Conservation (phyloP, 345 rosid species). For the Syzygium aromaticum region DNA sequence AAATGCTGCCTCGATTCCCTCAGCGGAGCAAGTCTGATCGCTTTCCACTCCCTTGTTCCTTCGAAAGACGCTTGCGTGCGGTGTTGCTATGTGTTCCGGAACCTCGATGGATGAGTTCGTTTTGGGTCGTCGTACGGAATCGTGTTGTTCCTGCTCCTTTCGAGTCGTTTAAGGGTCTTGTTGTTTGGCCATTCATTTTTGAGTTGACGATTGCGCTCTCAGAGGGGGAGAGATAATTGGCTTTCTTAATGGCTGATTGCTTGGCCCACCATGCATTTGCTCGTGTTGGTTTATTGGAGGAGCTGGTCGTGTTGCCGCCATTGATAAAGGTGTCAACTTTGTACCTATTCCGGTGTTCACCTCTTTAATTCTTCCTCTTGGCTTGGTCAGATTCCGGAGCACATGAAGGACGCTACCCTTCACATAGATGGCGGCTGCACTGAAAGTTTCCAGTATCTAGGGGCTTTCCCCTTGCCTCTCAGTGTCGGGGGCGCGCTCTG, state of each 20-base stretch:
- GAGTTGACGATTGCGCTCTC: neutral
- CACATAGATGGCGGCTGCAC: conserved; percentile 93
- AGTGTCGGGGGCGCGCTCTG: conserved; percentile 60
- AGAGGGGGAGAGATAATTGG: no score
- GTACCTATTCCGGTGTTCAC: neutral
- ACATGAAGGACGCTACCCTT: conserved; percentile 51
- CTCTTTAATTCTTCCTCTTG: neutral
- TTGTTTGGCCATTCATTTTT: neutral
- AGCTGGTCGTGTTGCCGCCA: neutral
- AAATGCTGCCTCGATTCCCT: conserved; percentile 77
- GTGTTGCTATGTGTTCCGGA: neutral
- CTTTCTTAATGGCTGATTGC: neutral
- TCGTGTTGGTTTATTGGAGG: neutral
- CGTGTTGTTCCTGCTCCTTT: neutral
- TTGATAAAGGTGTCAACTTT: neutral
- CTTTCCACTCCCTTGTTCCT: neutral
- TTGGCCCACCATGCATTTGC: neutral
- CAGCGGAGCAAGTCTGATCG: conserved; percentile 42
- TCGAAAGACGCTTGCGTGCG: neutral
- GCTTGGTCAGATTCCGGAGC: conserved; percentile 51
- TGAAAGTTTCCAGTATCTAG: conserved; percentile 80
- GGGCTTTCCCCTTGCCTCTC: conserved; percentile 73
- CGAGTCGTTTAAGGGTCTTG: neutral
- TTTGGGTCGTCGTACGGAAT: neutral
- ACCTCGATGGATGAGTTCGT: neutral